phyloP scores from a whole-genome alignment of 2,329 filamentous ascomycete genomes.

The Allantophomopsis lycopodina region DNA sequence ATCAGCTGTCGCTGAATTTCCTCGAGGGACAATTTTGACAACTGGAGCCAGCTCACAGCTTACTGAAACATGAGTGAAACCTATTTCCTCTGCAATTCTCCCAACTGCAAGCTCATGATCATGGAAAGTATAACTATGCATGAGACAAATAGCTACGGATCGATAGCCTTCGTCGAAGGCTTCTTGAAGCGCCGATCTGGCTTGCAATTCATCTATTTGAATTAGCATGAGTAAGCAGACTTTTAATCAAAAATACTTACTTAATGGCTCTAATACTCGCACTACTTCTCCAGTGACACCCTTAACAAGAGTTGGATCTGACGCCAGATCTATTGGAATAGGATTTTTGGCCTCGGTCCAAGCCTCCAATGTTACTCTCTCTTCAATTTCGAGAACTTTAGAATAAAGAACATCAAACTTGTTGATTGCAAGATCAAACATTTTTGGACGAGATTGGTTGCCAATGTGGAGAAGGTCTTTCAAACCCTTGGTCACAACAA shows the following conservation, averaged over 20 bases:
- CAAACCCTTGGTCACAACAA: constrained; percentile 60
- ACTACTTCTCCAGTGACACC: constrained; percentile 52
- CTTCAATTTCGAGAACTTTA: constrained; percentile 55
- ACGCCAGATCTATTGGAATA: too few species aligned
- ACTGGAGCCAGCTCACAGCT: constrained; percentile 56
- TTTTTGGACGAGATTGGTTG: constrained; percentile 56
- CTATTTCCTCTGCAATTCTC: constrained; percentile 45
- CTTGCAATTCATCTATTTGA: constrained; percentile 21
- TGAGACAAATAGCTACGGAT: constrained; percentile 51
- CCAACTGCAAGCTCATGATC: constrained; percentile 49
- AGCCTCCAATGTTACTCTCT: constrained; percentile 59
- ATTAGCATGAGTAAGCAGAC: constrained; percentile 35
- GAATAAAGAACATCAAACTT: constrained; percentile 57
- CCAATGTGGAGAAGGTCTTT: constrained; percentile 61
- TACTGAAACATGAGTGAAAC: constrained; percentile 51
- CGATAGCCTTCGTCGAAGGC: constrained; percentile 44
- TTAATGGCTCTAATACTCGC: constrained; percentile 16
- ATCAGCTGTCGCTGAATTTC: constrained; percentile 53
- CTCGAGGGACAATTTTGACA: constrained; percentile 56
- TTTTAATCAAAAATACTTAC: constrained; percentile 14
- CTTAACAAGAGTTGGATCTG: constrained; percentile 27
- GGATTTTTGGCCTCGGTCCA: constrained; percentile 42
- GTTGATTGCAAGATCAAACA: constrained; percentile 56
- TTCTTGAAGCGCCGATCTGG: constrained; percentile 28
- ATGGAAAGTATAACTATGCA: constrained; percentile 59